Conservation (phyloP, 768 basidiomycete species). For the Leucocoprinus leucothites region DNA sequence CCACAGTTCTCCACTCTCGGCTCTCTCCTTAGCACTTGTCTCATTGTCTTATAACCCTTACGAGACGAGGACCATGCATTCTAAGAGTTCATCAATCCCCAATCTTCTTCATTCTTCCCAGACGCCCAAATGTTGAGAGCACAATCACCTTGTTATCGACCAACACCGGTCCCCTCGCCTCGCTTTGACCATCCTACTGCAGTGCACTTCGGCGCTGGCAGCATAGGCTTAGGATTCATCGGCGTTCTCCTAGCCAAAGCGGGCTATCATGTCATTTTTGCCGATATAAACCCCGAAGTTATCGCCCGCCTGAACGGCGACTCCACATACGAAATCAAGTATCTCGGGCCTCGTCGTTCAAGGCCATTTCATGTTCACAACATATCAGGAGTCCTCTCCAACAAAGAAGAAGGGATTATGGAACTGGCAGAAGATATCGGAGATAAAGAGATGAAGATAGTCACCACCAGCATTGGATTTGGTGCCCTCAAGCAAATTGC, state of each 20-base stretch:
- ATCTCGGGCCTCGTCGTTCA: conserved; percentile 4
- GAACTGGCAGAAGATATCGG: conserved; percentile 6
- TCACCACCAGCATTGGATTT: conserved; percentile 10
- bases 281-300: conserved; percentile 3
- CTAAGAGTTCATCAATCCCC: not conserved
- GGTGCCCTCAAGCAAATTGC: conserved; percentile 7
- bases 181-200: conserved; percentile 8
- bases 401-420: conserved; percentile 7
- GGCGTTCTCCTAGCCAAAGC: conserved; percentile 9
- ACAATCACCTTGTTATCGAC: not conserved
- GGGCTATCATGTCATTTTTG: conserved; percentile 12
- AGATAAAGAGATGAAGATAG: conserved; percentile 9
- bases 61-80: not conserved
- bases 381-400: conserved; percentile 8
- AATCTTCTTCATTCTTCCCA: not conserved
- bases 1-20: too few species aligned
- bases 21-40: too few species aligned
- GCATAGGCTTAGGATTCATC: conserved; percentile 11
- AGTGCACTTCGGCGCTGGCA: conserved; percentile 9
- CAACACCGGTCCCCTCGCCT: not conserved
- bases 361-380: conserved; percentile 9
- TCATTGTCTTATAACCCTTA: too few species aligned
- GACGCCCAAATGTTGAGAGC: not conserved
- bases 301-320: conserved; percentile 5
- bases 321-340: conserved; percentile 3